These are phyloP conservation scores for Yamadazyma phyllophila DNA, from an alignment of 805 yeast species.

Conservation along the genomic window DNA sequence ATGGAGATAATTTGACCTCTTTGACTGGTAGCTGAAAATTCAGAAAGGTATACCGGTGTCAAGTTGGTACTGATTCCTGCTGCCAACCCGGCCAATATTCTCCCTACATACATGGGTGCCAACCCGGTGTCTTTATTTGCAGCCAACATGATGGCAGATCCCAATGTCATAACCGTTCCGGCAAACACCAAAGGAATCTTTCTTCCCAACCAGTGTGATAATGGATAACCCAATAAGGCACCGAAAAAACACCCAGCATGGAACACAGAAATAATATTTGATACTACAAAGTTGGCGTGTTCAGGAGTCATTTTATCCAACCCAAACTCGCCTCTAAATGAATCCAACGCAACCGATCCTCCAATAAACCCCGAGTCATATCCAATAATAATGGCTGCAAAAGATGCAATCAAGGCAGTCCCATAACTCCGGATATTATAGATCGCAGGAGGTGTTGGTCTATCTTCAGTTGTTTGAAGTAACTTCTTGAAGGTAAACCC, in stretches of 20 bases:
- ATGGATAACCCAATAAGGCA: conserved; percentile 41
- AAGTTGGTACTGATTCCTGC: conserved; percentile 50
- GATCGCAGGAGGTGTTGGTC: conserved; percentile 39
- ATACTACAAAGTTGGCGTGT: conserved; percentile 25
- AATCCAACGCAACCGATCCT: conserved; percentile 44
- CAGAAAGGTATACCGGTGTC: conserved; percentile 48
- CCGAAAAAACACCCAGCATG: conserved; percentile 56
- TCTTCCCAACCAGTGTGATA: conserved; percentile 42
- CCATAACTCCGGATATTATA: conserved; percentile 33
- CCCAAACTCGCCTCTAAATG: conserved; percentile 47
- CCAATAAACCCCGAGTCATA: conserved; percentile 59
- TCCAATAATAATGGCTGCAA: conserved; percentile 52
- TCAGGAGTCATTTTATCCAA: conserved; percentile 28
- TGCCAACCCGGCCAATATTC: conserved; percentile 51
- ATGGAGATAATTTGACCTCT: conserved; percentile 46
- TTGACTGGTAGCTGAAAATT: conserved; percentile 42
- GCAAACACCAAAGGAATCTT: conserved; percentile 37
- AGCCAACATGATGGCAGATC: conserved; percentile 41
- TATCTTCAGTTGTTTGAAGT: conserved; percentile 34
- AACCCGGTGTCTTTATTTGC: conserved; percentile 33
- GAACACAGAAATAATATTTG: conserved; percentile 48
- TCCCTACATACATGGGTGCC: conserved; percentile 41
- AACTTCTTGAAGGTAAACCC: conserved; percentile 12
- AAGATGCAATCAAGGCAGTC: conserved; percentile 45
- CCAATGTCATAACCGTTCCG: conserved; percentile 40